Percentiles rank a stretch among this genome's conserved stretches.
These are phyloP conservation scores for Capsicum chinense DNA, from an alignment of 257 asterid species.

Conservation along the genomic window DNA sequence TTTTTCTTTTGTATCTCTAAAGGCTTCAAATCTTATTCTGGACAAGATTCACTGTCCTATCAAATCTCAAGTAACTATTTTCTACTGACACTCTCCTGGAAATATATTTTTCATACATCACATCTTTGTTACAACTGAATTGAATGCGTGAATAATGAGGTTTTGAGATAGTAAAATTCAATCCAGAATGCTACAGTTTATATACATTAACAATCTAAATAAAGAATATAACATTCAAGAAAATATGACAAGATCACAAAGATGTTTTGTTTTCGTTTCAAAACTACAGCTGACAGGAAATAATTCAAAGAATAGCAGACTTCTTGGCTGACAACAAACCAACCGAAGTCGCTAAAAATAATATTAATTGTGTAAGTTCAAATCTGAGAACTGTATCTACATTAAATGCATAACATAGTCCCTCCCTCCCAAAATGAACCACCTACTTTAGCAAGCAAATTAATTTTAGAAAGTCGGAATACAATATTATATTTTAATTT, in stretches of 20 bases:
- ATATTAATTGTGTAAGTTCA: background rate
- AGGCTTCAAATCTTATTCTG: too few species aligned
- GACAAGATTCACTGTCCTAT: background rate
- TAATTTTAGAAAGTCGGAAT: background rate
- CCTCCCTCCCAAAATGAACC: conserved; percentile 19
- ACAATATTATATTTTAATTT: too few species aligned
- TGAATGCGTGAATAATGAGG: background rate
- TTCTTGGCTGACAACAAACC: background rate
- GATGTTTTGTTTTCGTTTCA: too few species aligned
- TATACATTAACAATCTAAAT: too few species aligned
- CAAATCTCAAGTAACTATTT: background rate
- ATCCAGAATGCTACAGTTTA: background rate
- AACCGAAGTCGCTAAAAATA: background rate
- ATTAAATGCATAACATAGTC: background rate
- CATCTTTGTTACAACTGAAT: background rate
- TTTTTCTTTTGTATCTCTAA: too few species aligned
- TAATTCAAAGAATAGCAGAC: too few species aligned
- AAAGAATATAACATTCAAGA: too few species aligned
- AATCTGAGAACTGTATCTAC: background rate
- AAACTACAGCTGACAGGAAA: too few species aligned
- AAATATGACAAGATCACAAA: too few species aligned
- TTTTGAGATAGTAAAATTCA: background rate
- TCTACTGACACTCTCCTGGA: background rate
- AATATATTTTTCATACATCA: background rate
- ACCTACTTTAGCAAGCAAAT: conserved; percentile 5